Evolutionary conservation across 202 grass and related monocot species (phyloP).

Genomic region (Sporobolus alterniflorus): DNA sequence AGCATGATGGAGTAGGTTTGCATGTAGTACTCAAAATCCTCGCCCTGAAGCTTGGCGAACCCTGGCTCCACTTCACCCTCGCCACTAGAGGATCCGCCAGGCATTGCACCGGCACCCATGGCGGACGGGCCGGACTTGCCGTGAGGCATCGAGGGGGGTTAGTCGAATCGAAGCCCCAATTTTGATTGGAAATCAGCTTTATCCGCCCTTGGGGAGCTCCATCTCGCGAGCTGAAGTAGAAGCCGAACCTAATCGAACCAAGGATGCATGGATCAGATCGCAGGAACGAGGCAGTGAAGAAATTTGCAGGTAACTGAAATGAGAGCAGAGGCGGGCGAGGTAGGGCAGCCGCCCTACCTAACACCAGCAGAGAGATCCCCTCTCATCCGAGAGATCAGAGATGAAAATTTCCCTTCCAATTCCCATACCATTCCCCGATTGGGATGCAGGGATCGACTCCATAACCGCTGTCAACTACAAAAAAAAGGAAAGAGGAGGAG

Average conservation of each 20-base stretch:
- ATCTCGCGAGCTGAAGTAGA: not conserved
- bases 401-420: too few species aligned
- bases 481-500: too few species aligned
- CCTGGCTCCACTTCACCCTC: conserved; percentile 61
- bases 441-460: too few species aligned
- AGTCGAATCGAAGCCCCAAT: not conserved
- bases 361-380: too few species aligned
- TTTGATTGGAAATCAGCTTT: not conserved
- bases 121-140: not conserved
- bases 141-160: conserved; percentile 1
- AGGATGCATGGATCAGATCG: not conserved
- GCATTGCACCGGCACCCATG: conserved; percentile 14
- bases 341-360: too few species aligned
- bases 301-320: too few species aligned
- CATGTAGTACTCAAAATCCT: conserved; percentile 98
- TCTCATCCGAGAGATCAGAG: too few species aligned
- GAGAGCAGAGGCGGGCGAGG: too few species aligned
- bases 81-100: conserved; percentile 21
- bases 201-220: not conserved
- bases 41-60: conserved; percentile 90
- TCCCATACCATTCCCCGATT: too few species aligned
- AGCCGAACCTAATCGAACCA: not conserved
- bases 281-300: not conserved
- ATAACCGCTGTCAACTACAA: too few species aligned
- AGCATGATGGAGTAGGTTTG: conserved; percentile 90